Percentiles rank a stretch among this genome's conserved stretches.
These are phyloP conservation scores for Pelargonium fulgidum DNA, from an alignment of 441 rosid genomes.

Conservation along the genomic window DNA sequence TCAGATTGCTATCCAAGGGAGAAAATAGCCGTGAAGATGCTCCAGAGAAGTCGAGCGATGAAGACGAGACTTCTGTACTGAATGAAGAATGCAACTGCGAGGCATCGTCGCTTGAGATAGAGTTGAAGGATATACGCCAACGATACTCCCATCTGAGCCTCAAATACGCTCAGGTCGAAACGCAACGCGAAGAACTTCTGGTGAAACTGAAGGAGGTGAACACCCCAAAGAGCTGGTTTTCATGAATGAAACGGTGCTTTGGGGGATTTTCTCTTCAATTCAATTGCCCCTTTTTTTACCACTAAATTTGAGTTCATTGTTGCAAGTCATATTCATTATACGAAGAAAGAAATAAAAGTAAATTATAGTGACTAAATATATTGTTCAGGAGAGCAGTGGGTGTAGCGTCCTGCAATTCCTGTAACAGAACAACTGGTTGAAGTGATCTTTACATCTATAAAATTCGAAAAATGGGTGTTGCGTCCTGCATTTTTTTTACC, in stretches of 20 bases:
- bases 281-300: background rate
- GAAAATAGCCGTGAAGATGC: conserved; percentile 12
- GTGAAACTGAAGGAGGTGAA: conserved; percentile 39
- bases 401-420: conserved; percentile 4
- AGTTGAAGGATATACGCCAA: conserved; percentile 45
- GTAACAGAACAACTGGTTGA: background rate
- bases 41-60: conserved; percentile 17
- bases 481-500: too few relatives aligned
- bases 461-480: too few relatives aligned
- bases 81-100: conserved; percentile 11
- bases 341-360: background rate
- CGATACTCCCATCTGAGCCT: conserved; percentile 58
- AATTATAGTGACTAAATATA: background rate
- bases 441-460: background rate
- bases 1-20: conserved; percentile 35
- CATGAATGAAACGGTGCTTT: conserved; percentile 18
- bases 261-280: background rate
- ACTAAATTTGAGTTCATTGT: background rate
- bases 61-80: conserved; percentile 17
- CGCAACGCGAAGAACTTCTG: conserved; percentile 46
- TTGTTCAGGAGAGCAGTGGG: conserved; percentile 1
- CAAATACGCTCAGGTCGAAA: conserved; percentile 55
- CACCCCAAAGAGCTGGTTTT: conserved; percentile 31
- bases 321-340: conserved; percentile 9
- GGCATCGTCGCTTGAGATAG: conserved; percentile 28